A percentile compares a stretch with the other conserved stretches of the same genome.
phyloP scores from a whole-genome alignment of 2,329 filamentous ascomycete species.

The Chaetomium globosum region DNA sequence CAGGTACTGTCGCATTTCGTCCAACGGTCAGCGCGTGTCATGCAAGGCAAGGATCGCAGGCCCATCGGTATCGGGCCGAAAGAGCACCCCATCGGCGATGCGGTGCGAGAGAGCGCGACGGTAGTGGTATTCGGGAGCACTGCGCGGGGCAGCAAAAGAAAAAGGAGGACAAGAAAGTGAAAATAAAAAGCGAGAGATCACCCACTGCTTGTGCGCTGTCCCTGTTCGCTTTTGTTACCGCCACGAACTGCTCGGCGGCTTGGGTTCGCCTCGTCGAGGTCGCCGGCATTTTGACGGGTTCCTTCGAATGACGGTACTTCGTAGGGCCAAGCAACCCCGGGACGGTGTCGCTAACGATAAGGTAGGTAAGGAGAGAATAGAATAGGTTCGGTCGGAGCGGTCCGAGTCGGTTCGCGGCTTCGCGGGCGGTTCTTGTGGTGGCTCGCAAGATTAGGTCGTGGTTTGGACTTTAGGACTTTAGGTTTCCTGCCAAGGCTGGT shows the following conservation, averaged over 20 bases:
- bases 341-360: neutral
- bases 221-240: constrained; percentile 49
- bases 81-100: constrained; percentile 25
- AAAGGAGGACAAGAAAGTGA: neutral
- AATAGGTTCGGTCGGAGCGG: neutral
- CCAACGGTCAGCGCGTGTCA: constrained; percentile 30
- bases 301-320: neutral
- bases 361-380: neutral
- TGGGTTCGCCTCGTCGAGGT: constrained; percentile 44
- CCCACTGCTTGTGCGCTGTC: constrained; percentile 51
- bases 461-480: neutral
- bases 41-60: constrained; percentile 33
- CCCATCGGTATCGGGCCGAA: constrained; percentile 37
- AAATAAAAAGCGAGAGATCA: constrained; percentile 18
- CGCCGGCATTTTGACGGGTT: constrained; percentile 36
- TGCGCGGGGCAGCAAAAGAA: constrained; percentile 20
- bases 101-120: constrained; percentile 22
- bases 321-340: neutral
- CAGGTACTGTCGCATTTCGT: constrained; percentile 47
- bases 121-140: neutral
- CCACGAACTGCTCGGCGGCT: constrained; percentile 45
- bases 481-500: constrained; percentile 13
- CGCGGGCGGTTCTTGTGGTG: neutral
- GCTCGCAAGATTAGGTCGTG: neutral
- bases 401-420: neutral